These are phyloP conservation scores for Boletus sp. DNA, from an alignment of 768 basidiomycete genomes.

Conservation along the genomic window DNA sequence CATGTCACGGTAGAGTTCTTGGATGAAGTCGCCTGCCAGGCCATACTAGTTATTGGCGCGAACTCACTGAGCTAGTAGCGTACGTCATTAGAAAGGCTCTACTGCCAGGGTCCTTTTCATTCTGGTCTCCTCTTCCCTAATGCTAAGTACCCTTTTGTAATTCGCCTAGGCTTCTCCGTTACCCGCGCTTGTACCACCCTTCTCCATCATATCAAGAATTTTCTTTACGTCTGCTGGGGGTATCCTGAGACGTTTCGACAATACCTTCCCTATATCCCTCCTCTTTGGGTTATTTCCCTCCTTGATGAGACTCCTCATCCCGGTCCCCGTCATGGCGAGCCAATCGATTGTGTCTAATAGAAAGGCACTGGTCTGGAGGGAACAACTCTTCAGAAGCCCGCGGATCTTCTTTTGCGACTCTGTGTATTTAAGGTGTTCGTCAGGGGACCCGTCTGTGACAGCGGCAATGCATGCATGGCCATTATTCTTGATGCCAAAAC, in stretches of 20 bases:
- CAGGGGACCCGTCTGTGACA: constrained; percentile 22
- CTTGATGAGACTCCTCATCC: constrained; percentile 17
- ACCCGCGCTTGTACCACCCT: not conserved
- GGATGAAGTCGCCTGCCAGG: too few relatives aligned
- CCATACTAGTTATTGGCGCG: too few relatives aligned
- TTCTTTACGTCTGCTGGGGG: not conserved
- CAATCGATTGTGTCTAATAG: constrained; percentile 15
- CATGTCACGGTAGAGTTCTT: not conserved
- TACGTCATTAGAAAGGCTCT: too few relatives aligned
- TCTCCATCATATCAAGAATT: not conserved
- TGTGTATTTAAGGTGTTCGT: constrained; percentile 20
- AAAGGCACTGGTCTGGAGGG: constrained; percentile 14
- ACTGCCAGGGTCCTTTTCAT: too few relatives aligned
- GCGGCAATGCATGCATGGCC: constrained; percentile 34
- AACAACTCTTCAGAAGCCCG: constrained; percentile 16
- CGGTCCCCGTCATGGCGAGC: constrained; percentile 13
- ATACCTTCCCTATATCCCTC: constrained; percentile 17
- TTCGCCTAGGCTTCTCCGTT: not conserved
- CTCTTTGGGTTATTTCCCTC: constrained; percentile 13
- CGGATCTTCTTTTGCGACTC: constrained; percentile 24
- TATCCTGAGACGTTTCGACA: constrained; percentile 15
- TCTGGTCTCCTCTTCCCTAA: too few relatives aligned
- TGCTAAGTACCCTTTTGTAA: not conserved
- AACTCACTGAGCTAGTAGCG: too few relatives aligned
- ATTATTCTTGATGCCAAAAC: constrained; percentile 26